A percentile compares a stretch with the other conserved stretches of the same genome.
These are phyloP conservation scores for Coprinellus micaceus DNA, from an alignment of 768 basidiomycete genomes.

Conservation along the genomic window DNA sequence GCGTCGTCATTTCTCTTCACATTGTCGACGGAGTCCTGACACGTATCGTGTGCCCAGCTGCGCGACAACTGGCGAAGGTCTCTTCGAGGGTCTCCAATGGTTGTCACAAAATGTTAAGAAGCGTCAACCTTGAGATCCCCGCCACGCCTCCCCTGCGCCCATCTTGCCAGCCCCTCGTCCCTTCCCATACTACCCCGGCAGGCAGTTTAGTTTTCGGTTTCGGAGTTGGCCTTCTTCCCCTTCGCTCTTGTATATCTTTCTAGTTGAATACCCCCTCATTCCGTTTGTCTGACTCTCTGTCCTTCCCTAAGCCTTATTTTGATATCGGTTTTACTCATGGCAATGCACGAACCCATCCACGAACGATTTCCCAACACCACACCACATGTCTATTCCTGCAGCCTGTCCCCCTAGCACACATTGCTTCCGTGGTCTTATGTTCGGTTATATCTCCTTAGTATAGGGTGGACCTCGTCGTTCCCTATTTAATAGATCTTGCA, in stretches of 20 bases:
- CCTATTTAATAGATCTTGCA: neutral
- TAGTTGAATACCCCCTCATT: slow-evolving; percentile 34
- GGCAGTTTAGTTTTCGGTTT: slow-evolving; percentile 18
- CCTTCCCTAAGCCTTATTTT: slow-evolving; percentile 12
- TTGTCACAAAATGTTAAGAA: slow-evolving; percentile 96
- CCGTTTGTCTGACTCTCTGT: slow-evolving; percentile 13
- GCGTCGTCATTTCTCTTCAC: slow-evolving; percentile 21
- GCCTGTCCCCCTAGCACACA: slow-evolving; percentile 14
- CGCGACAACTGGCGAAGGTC: slow-evolving; percentile 93
- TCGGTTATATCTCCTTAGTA: slow-evolving; percentile 15
- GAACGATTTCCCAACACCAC: slow-evolving; percentile 31
- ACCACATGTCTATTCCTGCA: slow-evolving; percentile 26
- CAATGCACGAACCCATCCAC: slow-evolving; percentile 38
- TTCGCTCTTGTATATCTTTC: slow-evolving; percentile 16
- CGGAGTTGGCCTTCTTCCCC: slow-evolving; percentile 14
- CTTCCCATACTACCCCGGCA: slow-evolving; percentile 5
- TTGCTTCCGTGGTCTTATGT: slow-evolving; percentile 15
- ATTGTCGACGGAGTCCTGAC: neutral
- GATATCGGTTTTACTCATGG: slow-evolving; percentile 39
- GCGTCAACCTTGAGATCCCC: slow-evolving; percentile 64
- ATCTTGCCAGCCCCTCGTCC: neutral
- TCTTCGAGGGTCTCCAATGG: slow-evolving; percentile 98
- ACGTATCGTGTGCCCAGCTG: slow-evolving; percentile 51
- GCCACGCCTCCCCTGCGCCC: neutral
- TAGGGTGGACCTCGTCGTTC: slow-evolving; percentile 12